These are phyloP conservation scores for Neonectria sp. DNA, from an alignment of 2,329 filamentous ascomycete species.

Conservation along the genomic window DNA sequence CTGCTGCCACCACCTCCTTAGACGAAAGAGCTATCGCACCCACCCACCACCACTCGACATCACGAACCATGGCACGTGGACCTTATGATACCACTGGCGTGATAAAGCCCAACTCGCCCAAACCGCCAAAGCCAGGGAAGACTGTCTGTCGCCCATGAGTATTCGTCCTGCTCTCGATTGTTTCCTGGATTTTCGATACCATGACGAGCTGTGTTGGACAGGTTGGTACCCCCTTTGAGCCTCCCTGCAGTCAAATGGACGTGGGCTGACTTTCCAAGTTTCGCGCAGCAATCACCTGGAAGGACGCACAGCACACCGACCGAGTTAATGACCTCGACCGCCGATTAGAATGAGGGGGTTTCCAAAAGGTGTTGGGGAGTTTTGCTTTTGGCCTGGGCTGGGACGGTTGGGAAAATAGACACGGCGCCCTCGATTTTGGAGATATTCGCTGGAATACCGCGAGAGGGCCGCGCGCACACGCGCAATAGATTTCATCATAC, in stretches of 20 bases:
- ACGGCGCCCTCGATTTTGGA: conserved; percentile 41
- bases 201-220: conserved; percentile 34
- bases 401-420: conserved; percentile 48
- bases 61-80: conserved; percentile 52
- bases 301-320: conserved; percentile 36
- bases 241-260: neutral
- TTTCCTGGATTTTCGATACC: conserved; percentile 26
- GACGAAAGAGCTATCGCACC: conserved; percentile 11
- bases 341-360: conserved; percentile 42
- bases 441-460: conserved; percentile 39
- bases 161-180: conserved; percentile 19
- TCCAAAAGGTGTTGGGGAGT: conserved; percentile 41
- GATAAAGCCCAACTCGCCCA: conserved; percentile 53
- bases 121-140: conserved; percentile 52
- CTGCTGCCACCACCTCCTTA: conserved; percentile 11
- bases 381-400: conserved; percentile 41
- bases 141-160: conserved; percentile 34
- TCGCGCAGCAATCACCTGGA: conserved; percentile 38
- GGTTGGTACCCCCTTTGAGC: conserved; percentile 33
- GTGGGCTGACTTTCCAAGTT: conserved; percentile 30
- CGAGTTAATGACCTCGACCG: conserved; percentile 44
- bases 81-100: conserved; percentile 58
- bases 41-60: conserved; percentile 27
- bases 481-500: conserved; percentile 46
- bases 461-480: conserved; percentile 42